Evolutionary conservation across 2,329 filamentous ascomycete species (phyloP).

Genomic region (Monilinia vaccinii-corymbosi): DNA sequence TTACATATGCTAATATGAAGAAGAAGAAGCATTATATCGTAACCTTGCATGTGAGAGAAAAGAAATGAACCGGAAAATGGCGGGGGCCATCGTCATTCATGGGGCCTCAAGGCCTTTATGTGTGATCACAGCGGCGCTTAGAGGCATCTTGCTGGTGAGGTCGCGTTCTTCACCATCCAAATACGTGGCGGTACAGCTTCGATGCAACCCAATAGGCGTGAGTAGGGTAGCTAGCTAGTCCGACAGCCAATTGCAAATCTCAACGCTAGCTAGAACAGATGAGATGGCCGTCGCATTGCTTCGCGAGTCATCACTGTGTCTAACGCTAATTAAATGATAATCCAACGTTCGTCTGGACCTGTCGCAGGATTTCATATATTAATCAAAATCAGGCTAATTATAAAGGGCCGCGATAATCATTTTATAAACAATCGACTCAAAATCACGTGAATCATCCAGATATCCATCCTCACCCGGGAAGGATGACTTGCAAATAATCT

Average conservation of each 20-base stretch:
- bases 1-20: background rate
- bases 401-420: background rate
- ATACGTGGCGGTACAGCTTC: background rate
- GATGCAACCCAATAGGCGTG: background rate
- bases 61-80: background rate
- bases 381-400: background rate
- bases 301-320: background rate
- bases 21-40: background rate
- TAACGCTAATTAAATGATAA: background rate
- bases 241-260: background rate
- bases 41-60: background rate
- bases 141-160: background rate
- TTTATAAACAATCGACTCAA: no score
- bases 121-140: background rate
- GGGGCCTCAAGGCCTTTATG: conserved; percentile 1
- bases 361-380: background rate
- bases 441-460: background rate
- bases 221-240: background rate
- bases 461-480: background rate
- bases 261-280: background rate
- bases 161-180: background rate
- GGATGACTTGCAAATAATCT: background rate
- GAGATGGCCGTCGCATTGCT: background rate
- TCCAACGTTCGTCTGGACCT: background rate
- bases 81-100: background rate